A percentile compares a stretch with the other conserved stretches of the same genome.
phyloP scores from a whole-genome alignment of 202 grass and related monocot species.

The Hordeum pubiflorum region DNA sequence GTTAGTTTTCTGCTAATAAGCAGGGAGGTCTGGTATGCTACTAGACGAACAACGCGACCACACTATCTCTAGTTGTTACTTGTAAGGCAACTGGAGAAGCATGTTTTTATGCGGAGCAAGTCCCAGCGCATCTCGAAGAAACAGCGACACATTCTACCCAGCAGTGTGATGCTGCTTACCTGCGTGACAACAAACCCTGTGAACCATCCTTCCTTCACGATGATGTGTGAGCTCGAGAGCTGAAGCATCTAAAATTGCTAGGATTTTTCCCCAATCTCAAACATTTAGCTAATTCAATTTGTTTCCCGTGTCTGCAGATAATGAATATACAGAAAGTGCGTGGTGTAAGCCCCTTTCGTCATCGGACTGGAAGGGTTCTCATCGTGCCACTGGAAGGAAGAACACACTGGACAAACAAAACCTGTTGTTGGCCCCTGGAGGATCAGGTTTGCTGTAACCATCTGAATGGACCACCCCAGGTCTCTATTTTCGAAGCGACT shows the following conservation, averaged over 20 bases:
- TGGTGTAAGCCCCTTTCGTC: not conserved
- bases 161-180: not conserved
- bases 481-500: not conserved
- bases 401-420: not conserved
- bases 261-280: not conserved
- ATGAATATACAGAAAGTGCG: not conserved
- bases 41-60: not conserved
- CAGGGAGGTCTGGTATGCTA: not conserved
- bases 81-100: not conserved
- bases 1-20: not conserved
- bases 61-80: not conserved
- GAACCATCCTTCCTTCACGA: not conserved
- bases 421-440: not conserved
- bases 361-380: not conserved
- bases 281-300: not conserved
- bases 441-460: not conserved
- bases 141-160: not conserved
- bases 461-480: not conserved
- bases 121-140: not conserved
- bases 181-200: not conserved
- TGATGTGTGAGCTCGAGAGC: not conserved
- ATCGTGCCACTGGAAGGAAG: not conserved
- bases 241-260: not conserved
- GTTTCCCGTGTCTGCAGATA: not conserved
- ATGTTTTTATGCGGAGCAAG: not conserved